Percentiles rank a stretch among this genome's conserved stretches.
These are phyloP conservation scores for Pulveroboletus sp. DNA, from an alignment of 768 basidiomycete genomes.

Conservation along the genomic window DNA sequence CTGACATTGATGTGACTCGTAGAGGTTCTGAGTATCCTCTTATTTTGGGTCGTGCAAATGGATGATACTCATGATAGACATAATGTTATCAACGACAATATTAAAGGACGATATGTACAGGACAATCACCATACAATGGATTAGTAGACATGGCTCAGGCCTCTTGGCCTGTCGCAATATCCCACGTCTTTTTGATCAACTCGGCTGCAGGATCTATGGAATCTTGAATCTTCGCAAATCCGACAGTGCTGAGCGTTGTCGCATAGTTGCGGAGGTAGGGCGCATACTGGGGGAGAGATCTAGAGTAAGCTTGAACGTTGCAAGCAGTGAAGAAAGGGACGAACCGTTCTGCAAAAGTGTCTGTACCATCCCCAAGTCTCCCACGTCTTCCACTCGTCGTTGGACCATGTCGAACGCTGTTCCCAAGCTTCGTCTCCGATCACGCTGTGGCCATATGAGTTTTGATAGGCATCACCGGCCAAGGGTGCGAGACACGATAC, in stretches of 20 bases:
- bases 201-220: slow-evolving; percentile 51
- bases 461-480: slow-evolving; percentile 40
- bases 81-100: slow-evolving; percentile 15
- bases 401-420: slow-evolving; percentile 61
- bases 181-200: slow-evolving; percentile 66
- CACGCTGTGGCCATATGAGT: slow-evolving; percentile 48
- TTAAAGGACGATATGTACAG: neutral
- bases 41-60: neutral
- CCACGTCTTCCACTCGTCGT: slow-evolving; percentile 79
- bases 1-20: neutral
- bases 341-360: slow-evolving; percentile 78
- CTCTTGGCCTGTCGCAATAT: slow-evolving; percentile 61
- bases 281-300: slow-evolving; percentile 50
- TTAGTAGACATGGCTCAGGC: slow-evolving; percentile 9
- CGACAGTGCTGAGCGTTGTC: slow-evolving; percentile 64
- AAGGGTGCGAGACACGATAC: slow-evolving; percentile 54
- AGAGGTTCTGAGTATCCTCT: neutral
- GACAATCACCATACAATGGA: neutral
- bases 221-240: slow-evolving; percentile 60
- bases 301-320: neutral
- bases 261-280: slow-evolving; percentile 74
- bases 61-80: slow-evolving; percentile 12
- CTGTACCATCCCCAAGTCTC: slow-evolving; percentile 90
- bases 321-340: slow-evolving; percentile 21
- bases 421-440: slow-evolving; percentile 68